These are phyloP conservation scores for Phytopythium oedochilum DNA, from an alignment of 352 stramenopile species.

Conservation along the genomic window DNA sequence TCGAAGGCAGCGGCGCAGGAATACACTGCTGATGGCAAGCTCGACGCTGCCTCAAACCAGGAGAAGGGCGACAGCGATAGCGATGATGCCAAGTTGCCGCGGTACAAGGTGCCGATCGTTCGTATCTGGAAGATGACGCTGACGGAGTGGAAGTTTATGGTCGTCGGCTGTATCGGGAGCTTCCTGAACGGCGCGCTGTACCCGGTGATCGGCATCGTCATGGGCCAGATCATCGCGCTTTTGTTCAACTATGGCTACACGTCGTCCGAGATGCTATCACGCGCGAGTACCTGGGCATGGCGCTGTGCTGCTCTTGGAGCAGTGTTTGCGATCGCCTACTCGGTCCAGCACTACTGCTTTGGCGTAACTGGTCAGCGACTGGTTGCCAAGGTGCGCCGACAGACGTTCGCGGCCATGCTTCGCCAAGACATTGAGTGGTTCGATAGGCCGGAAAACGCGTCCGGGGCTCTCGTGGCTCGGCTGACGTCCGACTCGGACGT, in stretches of 20 bases:
- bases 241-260: conserved; percentile 41
- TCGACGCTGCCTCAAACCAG: background rate
- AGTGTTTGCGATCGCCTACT: conserved; percentile 24
- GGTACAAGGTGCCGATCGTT: conserved; percentile 4
- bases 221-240: conserved; percentile 48
- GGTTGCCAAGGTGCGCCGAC: conserved; percentile 33
- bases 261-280: conserved; percentile 25
- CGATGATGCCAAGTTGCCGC: background rate
- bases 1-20: conserved; percentile 8
- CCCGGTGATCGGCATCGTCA: conserved; percentile 39
- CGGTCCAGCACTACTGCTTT: conserved; percentile 1
- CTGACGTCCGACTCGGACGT: conserved; percentile 70
- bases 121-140: conserved; percentile 47
- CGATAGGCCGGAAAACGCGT: conserved; percentile 54
- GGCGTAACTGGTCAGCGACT: conserved; percentile 40
- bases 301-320: conserved; percentile 34
- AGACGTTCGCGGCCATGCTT: conserved; percentile 55
- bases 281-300: conserved; percentile 3
- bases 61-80: background rate
- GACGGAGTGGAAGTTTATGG: conserved; percentile 41
- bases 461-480: conserved; percentile 52
- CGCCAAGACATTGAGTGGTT: conserved; percentile 73
- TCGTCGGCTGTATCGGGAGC: conserved; percentile 27
- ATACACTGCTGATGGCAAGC: background rate
- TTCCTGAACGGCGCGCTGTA: conserved; percentile 42